These are phyloP conservation scores for Seminavis robusta DNA, from an alignment of 108 stramenopile species.

Conservation along the genomic window DNA sequence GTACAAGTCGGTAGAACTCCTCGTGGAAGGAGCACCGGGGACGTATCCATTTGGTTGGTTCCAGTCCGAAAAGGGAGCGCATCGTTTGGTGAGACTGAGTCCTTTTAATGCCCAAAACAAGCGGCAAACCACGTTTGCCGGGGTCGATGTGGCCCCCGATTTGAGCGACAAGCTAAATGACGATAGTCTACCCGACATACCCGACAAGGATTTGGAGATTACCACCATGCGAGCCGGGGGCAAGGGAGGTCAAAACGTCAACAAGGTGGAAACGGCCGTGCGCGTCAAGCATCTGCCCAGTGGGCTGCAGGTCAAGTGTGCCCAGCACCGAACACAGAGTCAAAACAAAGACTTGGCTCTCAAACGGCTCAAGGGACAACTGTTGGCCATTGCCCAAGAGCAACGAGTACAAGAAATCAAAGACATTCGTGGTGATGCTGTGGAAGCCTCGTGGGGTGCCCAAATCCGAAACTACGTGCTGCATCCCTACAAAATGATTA, in stretches of 20 bases:
- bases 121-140: conserved; percentile 95
- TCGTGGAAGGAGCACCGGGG: conserved; percentile 45
- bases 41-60: conserved; percentile 83
- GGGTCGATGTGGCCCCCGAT: conserved; percentile 90
- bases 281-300: conserved; percentile 96
- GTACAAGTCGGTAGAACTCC: conserved; percentile 85
- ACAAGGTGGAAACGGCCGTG: conserved; percentile 98
- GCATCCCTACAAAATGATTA: conserved; percentile 97
- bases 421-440: conserved; percentile 78
- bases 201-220: conserved; percentile 79
- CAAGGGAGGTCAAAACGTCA: conserved; percentile 99
- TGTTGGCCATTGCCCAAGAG: conserved; percentile 74
- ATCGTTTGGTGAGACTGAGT: conserved; percentile 86
- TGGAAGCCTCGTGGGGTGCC: conserved; percentile 92
- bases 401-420: conserved; percentile 57
- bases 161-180: conserved; percentile 59
- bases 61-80: conserved; percentile 91
- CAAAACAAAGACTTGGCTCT: conserved; percentile 87
- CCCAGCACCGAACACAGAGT: conserved; percentile 93
- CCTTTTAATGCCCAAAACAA: conserved; percentile 95
- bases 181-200: conserved; percentile 66
- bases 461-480: conserved; percentile 97
- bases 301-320: conserved; percentile 88
- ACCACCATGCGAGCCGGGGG: conserved; percentile 88
- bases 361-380: conserved; percentile 79